Conservation (phyloP, 1,139 yeast genomes). For the Diutina mesorugosa region DNA sequence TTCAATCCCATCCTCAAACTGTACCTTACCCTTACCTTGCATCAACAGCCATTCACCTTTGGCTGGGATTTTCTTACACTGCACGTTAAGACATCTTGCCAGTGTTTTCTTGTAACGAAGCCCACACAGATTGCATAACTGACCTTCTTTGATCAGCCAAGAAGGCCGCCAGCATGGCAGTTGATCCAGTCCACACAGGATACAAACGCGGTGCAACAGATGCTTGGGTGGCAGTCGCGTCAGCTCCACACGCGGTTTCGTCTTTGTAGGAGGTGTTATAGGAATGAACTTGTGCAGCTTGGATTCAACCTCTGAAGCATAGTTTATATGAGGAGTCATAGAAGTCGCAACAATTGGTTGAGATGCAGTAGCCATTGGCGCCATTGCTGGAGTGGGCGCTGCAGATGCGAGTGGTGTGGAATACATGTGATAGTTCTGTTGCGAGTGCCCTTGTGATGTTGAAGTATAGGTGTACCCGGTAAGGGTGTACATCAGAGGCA, state of each 20-base stretch:
- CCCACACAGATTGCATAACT: slow-evolving; percentile 93
- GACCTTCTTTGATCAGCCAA: slow-evolving; percentile 84
- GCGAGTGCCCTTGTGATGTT: not conserved
- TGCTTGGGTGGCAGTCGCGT: slow-evolving; percentile 25
- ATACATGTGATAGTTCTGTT: not conserved
- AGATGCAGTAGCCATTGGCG: not conserved
- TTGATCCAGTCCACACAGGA: slow-evolving; percentile 83
- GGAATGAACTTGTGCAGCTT: slow-evolving; percentile 17
- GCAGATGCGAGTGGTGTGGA: not conserved
- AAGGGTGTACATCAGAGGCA: not conserved
- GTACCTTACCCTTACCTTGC: slow-evolving; percentile 51
- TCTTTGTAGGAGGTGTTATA: slow-evolving; percentile 29
- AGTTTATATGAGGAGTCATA: not conserved
- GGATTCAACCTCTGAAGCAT: not conserved
- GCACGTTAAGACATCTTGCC: slow-evolving; percentile 67
- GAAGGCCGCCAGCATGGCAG: slow-evolving; percentile 99
- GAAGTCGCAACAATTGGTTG: not conserved
- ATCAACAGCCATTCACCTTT: slow-evolving; percentile 90
- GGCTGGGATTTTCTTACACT: slow-evolving; percentile 84
- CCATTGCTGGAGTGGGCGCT: not conserved
- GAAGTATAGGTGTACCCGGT: not conserved
- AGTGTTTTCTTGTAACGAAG: slow-evolving; percentile 87
- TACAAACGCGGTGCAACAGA: slow-evolving; percentile 44
- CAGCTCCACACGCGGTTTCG: slow-evolving; percentile 17
- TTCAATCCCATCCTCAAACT: slow-evolving; percentile 29